Evolutionary conservation across 2,329 filamentous ascomycete species (phyloP), one percentile per base, ranked within the genome.

Genomic region (Aureobasidium lini): DNA sequence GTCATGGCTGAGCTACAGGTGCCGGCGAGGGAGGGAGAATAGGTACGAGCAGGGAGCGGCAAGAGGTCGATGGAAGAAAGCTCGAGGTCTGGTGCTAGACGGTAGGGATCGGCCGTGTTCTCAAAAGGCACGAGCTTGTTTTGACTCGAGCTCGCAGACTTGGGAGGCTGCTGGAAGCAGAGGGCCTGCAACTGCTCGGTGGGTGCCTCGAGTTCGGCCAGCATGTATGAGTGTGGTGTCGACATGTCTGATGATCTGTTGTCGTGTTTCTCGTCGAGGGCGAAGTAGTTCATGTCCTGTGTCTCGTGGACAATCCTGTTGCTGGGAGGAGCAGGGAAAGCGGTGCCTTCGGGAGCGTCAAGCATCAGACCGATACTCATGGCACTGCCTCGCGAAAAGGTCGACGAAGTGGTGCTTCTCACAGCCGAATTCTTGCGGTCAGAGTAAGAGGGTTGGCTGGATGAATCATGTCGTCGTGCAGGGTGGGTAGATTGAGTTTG

Each of bases 21-120:
- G 31, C 59, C 54, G 15, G 42, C 49, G 18, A 57, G 36, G 7
- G 44, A 57, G 6, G 53, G 50, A 18, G 58, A 48, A 28, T 59
- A 59, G 2, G 48, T 49, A 6, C 46, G 37, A 13, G 39, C 43
- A 39, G 53, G 42, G 23, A 62, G 59, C 11, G 59, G 61, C 32
- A 57, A 36, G 16, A 62, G 61, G 23, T 60, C 49, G 32, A 63
- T 48, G 13, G 60, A 52, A 18, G 62, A 63, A 36, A 63, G 59
- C 46, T 61, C 62, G 36, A 63, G 60, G 23, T 62, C 62, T 18
- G 62, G 60, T 16, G 60, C 58, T 13, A 61, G 47, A 34, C 59
- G 52, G 50, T 57, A 61, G n/a, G 62, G 58, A 36, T 63, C 62
- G 47, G 57, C 60, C 4, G 59, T 47, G 36, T 63, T 58, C 31